A percentile compares a stretch with the other conserved stretches of the same genome.
phyloP scores from a whole-genome alignment of 768 basidiomycete species.

The Galerina sulciceps region DNA sequence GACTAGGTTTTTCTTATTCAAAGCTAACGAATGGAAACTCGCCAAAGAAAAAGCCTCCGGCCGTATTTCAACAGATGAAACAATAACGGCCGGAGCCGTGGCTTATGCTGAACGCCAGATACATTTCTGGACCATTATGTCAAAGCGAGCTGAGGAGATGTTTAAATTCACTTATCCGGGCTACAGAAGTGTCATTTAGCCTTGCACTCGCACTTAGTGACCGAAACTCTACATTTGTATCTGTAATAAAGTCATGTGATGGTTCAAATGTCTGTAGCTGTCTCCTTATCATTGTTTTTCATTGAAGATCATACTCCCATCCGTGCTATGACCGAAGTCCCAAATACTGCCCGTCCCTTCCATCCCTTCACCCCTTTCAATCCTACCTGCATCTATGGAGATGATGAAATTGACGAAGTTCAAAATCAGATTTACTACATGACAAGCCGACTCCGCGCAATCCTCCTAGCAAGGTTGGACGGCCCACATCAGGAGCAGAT shows the following conservation, averaged over 20 bases:
- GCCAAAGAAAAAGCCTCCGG: too few species aligned
- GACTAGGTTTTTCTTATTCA: not conserved
- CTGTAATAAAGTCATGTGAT: too few species aligned
- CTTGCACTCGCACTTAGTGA: not conserved
- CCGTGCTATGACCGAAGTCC: too few species aligned
- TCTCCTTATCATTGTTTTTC: too few species aligned
- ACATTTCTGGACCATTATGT: not conserved
- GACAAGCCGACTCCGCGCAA: not conserved
- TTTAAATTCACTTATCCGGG: not conserved
- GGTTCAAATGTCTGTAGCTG: too few species aligned
- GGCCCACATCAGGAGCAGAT: not conserved
- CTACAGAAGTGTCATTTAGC: not conserved
- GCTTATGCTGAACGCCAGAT: not conserved
- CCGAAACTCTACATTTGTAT: too few species aligned
- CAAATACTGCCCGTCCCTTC: too few species aligned
- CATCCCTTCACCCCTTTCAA: too few species aligned
- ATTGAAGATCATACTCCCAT: too few species aligned
- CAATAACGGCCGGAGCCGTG: not conserved
- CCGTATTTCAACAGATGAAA: too few species aligned
- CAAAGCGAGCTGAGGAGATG: not conserved
- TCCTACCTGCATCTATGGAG: too few species aligned
- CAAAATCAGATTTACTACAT: not conserved
- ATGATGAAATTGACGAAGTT: not conserved
- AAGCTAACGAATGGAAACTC: not conserved
- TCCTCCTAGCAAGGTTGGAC: not conserved